Base-by-base conservation (phyloP, 176 grass and related monocot genomes). In the Raddia guianensis region DNA sequence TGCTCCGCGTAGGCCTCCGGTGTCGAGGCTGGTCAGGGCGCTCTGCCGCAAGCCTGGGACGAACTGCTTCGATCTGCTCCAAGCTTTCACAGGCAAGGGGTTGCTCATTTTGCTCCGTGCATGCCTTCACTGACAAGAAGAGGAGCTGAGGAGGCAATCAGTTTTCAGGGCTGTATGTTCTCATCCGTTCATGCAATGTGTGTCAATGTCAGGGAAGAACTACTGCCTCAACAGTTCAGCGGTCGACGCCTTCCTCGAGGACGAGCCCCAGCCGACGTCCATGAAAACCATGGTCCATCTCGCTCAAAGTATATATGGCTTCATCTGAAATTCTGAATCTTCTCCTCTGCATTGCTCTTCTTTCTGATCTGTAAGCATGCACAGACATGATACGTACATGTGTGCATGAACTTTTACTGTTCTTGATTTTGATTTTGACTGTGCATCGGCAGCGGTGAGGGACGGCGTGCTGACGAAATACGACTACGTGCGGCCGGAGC, bases 231-330 rank as follows among this genome's bases (percentile, higher is more conserved):
- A 95, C 66, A 80, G 62, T n/a, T 95, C 96, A 7, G 79, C 81
- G 3, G 81, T 91, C 7, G 88, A 93, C 53, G 16, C 79, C 40
- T 98, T 95, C 84, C 83, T 98, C 73, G 27, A 95, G 83, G 93
- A 89, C 82, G 96, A 95, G 75, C 96, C 92, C 12, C 92, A 98
- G 72, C 88, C 96, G 20, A 90, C 92, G 1, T 93, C 96, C 14
- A 89, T 88, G 7, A 98, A 89, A 49, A 98, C 87, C 34, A 84
- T 98, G 88, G 78, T 98, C 8, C 96, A 98, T 66, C 83, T 98
- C 63, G 96, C 96, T 56, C 90, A 98, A 60, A 98, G 95, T 97
- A 88, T 0, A 52, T 97, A 86, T 0, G 50, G 21, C 20, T 18
- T 3, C 8, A 32, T 47, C 3, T 27, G 27, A 27, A 27, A 27